phyloP scores from a whole-genome alignment of 2,329 filamentous ascomycete genomes.

The Claviceps fusiformis region DNA sequence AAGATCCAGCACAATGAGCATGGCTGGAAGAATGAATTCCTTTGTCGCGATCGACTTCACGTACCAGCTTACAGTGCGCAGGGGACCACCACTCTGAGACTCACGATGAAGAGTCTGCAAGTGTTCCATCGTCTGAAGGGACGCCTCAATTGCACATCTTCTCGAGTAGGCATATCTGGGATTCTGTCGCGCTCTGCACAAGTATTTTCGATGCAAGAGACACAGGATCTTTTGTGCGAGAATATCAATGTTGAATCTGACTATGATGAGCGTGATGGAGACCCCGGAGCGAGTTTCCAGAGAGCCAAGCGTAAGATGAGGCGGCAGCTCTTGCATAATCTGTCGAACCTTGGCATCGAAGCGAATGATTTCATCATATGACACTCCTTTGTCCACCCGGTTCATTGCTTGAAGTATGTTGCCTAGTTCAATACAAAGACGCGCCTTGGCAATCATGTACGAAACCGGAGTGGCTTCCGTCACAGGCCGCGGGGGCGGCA shows the following conservation, averaged over 20 bases:
- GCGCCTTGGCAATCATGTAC: slow-evolving; percentile 65
- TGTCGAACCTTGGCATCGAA: slow-evolving; percentile 49
- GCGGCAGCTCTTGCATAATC: slow-evolving; percentile 55
- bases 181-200: slow-evolving; percentile 64
- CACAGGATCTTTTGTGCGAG: slow-evolving; percentile 82
- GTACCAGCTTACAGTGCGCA: slow-evolving; percentile 65
- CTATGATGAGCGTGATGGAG: slow-evolving; percentile 72
- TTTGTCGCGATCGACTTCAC: slow-evolving; percentile 67
- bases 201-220: slow-evolving; percentile 77
- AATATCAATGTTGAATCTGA: slow-evolving; percentile 71
- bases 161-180: slow-evolving; percentile 74
- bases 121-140: slow-evolving; percentile 66
- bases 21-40: slow-evolving; percentile 76
- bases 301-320: slow-evolving; percentile 62
- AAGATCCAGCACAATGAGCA: slow-evolving; percentile 71
- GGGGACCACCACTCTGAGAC: slow-evolving; percentile 54
- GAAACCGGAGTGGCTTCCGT: slow-evolving; percentile 63
- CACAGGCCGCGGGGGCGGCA: slow-evolving; percentile 54
- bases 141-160: slow-evolving; percentile 72
- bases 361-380: slow-evolving; percentile 52
- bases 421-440: slow-evolving; percentile 54
- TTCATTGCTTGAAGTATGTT: slow-evolving; percentile 55
- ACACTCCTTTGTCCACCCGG: slow-evolving; percentile 37
- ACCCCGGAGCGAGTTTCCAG: slow-evolving; percentile 60
- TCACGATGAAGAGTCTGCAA: slow-evolving; percentile 65